A percentile compares a stretch with the other conserved stretches of the same genome.
phyloP scores from a whole-genome alignment of 352 stramenopile genomes.

The Thraustochytrium sp. region DNA sequence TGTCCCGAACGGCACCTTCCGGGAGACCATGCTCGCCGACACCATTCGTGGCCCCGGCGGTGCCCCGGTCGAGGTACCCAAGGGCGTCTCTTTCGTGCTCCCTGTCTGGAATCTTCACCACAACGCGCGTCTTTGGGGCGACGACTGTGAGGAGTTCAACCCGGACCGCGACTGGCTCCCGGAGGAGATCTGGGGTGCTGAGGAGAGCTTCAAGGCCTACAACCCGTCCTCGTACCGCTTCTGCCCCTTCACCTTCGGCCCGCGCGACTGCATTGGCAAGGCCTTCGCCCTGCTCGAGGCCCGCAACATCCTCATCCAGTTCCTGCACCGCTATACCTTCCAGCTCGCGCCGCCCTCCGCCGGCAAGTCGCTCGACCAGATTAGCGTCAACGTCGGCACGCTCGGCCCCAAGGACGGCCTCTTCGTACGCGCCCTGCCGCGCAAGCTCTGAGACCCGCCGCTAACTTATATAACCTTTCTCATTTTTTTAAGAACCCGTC shows the following conservation, averaged over 20 bases:
- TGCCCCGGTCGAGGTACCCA: neutral
- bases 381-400: conserved; percentile 24
- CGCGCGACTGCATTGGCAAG: conserved; percentile 36
- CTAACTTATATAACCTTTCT: neutral
- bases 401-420: conserved; percentile 15
- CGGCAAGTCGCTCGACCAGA: neutral
- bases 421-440: neutral
- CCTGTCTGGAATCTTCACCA: conserved; percentile 33
- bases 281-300: conserved; percentile 31
- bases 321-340: conserved; percentile 13
- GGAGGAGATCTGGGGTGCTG: conserved; percentile 19
- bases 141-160: conserved; percentile 20
- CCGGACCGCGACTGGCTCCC: conserved; percentile 33
- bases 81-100: conserved; percentile 10
- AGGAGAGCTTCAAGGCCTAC: conserved; percentile 29
- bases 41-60: neutral
- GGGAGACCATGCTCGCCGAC: conserved; percentile 25
- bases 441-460: neutral
- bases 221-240: conserved; percentile 27
- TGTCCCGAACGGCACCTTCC: conserved; percentile 44
- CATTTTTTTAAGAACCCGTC: neutral
- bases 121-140: conserved; percentile 32
- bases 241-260: conserved; percentile 43
- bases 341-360: neutral
- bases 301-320: neutral